Base-by-base conservation (phyloP, 306 rosid genomes). In the Leucaena leucocephala region DNA sequence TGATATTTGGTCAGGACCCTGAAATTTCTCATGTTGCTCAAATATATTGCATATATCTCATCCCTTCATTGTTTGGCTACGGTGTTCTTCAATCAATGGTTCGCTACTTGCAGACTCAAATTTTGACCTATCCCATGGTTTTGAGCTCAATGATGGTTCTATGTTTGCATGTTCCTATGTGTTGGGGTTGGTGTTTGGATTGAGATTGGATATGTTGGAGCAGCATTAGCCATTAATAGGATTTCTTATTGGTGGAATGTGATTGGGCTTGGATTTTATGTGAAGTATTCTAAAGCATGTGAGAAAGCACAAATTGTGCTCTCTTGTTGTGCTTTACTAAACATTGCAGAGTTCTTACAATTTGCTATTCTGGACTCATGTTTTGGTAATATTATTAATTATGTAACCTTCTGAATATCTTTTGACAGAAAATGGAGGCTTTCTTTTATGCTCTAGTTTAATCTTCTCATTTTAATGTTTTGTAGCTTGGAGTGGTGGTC, bases 401-500 rank as follows among this genome's bases (percentile, higher is more conserved):
- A n/a, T n/a, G n/a, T n/a, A n/a, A n/a, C n/a, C n/a, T 74, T 58
- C 16, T 58, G 50, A n/a, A n/a, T n/a, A n/a, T 38, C 50, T 76
- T 71, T 76, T 7, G 62, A 8, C 15, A 15, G 35, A 78, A n/a
- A 5, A 46, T 76, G 7, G 6, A 59, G 76, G 35, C 33, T 66
- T 39, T n/a, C 34, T 46, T 8, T 58, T 80, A 9, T 58, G 15
- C 45, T 43, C 38, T 45, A 66, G 57, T 54, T n/a, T n/a, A 17
- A 13, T 34, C 50, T 65, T 76, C 42, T 57, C 55, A 17, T 73
- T 59, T 40, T 57, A 42, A 68, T 77, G 33, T 73, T n/a, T 15
- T 34, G 5, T 38, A 91, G 97, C 76, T 83, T 91, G 65, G 92
- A 92, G 75, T 87, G 88, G 91, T 87, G 91, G 92, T 84, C 97